A percentile compares a stretch with the other conserved stretches of the same genome.
Conservation (phyloP, 768 basidiomycete genomes). For the Podaxis rugospora region DNA sequence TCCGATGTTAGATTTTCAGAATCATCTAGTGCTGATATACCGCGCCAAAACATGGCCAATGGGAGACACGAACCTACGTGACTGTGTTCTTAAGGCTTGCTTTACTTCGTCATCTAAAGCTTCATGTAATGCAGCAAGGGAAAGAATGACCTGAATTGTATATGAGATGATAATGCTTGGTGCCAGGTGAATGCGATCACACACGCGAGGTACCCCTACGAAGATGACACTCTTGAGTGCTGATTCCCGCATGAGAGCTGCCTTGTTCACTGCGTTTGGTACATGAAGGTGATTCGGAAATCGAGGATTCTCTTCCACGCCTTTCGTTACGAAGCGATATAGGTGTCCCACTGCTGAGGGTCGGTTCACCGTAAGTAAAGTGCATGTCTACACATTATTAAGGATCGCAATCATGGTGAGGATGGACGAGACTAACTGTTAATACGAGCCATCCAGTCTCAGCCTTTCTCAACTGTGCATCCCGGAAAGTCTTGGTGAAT, state of each 20-base stretch:
- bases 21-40: constrained; percentile 11
- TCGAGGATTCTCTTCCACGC: constrained; percentile 30
- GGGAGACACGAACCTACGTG: constrained; percentile 49
- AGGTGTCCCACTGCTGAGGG: constrained; percentile 76
- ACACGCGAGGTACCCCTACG: constrained; percentile 79
- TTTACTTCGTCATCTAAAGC: constrained; percentile 82
- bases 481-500: constrained; percentile 57
- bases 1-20: constrained; percentile 11
- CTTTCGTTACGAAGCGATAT: constrained; percentile 71
- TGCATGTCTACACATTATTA: constrained; percentile 59
- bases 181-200: constrained; percentile 19
- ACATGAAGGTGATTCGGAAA: constrained; percentile 37
- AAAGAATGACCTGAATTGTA: constrained; percentile 69
- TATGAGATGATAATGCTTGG: constrained; percentile 6
- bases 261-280: constrained; percentile 60
- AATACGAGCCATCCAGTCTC: constrained; percentile 82
- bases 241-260: constrained; percentile 85
- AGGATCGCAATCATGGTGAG: constrained; percentile 10
- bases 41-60: constrained; percentile 9
- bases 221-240: constrained; percentile 89
- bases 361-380: constrained; percentile 77
- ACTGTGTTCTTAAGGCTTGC: constrained; percentile 57
- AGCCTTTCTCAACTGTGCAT: constrained; percentile 60
- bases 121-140: constrained; percentile 70
- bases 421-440: constrained; percentile 41